Evolutionary conservation across 345 rosid species (phyloP), one percentile per base, ranked within the genome.

Genomic region (Camelina hispida): DNA sequence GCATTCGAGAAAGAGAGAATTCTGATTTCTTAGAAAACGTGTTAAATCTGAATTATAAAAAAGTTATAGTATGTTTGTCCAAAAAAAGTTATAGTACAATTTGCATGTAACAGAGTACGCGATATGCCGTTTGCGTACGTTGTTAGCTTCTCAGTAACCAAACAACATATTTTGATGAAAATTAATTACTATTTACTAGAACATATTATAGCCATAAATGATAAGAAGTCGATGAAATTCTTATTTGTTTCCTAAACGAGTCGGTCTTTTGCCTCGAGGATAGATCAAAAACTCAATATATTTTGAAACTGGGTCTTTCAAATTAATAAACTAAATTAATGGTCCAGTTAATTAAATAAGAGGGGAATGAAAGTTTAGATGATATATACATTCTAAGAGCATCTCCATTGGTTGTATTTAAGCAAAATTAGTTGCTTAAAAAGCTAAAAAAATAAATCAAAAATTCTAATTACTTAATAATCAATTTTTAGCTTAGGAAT

Each of bases 101-200:
- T 74, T 66, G 67, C 66, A 56, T 56, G 65, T 56, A n/a, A 23
- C 12, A 25, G 53, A 62, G 13, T 42, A 46, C 3, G 25, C 57
- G 23, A 23, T 56, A 46, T 57, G 60, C 59, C 60, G 67, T 66
- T 57, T 74, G 9, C 40, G 3, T 37, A 47, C 52, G 65, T 66
- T 12, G 22, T 34, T 34, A 44, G 40, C 34, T 55, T 72, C 44
- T 72, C 46, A 18, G 62, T 72, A 65, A 35, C 59, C n/a, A 65
- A 46, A 65, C 62, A 32, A 28, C 23, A 64, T 12, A 44, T 64
- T 47, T 46, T 55, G 15, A 74, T 57, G 50, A 23, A 38, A 16
- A 22, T 28, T 28, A 3, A 28, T 4, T 28, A n/a, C n/a, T n/a
- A 28, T 28, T 28, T 28, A 4, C 30, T 28, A 28, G 30, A 28